These are phyloP conservation scores for Oemleria cerasiformis DNA, from an alignment of 306 rosid species.

Conservation along the genomic window DNA sequence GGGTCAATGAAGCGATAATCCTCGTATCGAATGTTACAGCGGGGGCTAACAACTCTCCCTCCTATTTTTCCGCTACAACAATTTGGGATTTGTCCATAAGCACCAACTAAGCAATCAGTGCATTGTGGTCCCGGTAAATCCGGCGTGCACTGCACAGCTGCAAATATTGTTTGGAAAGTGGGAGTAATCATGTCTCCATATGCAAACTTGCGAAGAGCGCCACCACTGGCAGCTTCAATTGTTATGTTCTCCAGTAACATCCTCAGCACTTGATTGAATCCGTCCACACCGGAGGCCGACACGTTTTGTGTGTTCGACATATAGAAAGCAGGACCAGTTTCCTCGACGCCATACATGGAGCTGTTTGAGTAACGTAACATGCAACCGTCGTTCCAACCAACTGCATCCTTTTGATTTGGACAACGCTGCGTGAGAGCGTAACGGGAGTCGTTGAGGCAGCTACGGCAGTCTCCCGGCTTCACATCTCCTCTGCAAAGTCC, in stretches of 20 bases:
- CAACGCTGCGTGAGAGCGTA: background rate
- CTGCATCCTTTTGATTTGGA: background rate
- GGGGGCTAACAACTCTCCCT: background rate
- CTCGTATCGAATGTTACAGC: constrained; percentile 9
- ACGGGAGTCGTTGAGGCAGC: background rate
- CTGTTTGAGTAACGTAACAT: background rate
- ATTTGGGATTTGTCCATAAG: background rate
- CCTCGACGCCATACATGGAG: background rate
- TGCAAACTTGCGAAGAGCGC: constrained; percentile 16
- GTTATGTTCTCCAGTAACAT: background rate
- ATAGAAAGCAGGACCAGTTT: background rate
- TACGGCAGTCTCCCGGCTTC: background rate
- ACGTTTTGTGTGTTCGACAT: accelerated
- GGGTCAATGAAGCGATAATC: background rate
- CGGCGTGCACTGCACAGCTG: constrained; percentile 27
- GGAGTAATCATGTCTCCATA: background rate
- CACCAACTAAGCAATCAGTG: constrained; percentile 6
- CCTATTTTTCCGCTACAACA: constrained; percentile 4
- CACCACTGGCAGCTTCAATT: background rate
- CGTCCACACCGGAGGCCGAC: background rate
- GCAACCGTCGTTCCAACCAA: background rate
- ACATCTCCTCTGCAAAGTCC: background rate
- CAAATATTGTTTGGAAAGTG: constrained; percentile 3
- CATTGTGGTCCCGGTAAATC: constrained; percentile 24
- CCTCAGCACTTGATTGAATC: background rate